Evolutionary conservation across 805 yeast genomes (phyloP), one percentile per base, ranked within the genome.

Genomic region (Ogataea haglerorum): DNA sequence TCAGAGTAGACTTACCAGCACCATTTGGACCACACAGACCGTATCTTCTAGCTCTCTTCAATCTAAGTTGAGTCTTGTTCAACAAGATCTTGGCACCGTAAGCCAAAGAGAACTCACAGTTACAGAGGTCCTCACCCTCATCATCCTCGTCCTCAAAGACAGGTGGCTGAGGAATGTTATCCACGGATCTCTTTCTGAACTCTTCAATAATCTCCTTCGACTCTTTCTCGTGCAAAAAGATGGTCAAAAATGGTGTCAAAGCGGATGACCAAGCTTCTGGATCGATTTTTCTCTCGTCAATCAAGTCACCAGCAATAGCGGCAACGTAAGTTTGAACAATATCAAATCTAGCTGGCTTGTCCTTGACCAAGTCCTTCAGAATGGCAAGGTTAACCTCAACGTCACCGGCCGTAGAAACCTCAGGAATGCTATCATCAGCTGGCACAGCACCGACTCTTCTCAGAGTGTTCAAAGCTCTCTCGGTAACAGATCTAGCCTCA

Each of bases 61-160:
- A 85, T 77, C 99, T 89, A 70, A 93, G 82, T 78, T 91, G 97
- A 60, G 99, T 93, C 76, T 93, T 91, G 91, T 93, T 93, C 74
- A 93, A 88, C 77, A 93, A 81, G 80, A 93, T 93, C 87, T 93
- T 93, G 66, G 99, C 99, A 91, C 99, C 99, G 75, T 93, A 93
- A 72, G 99, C 99, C 65, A 93, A 81, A 48, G 99, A 93, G 90
- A 93, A 93, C 83, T 93, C 99, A 85, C 98, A 91, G 95, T 93
- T 93, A 84, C 99, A 93, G 67, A 93, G 80, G 69, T 93, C 98
- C 79, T 93, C 98, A 77, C 98, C 99, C 68, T 93, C 98, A 67
- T 89, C 97, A 64, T 90, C 97, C 75, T 91, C 98, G 61, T 76
- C 81, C 56, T 70, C 80, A 73, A 89, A 89, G 64, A 81, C 72